Evolutionary conservation across 495 filamentous ascomycete genomes (phyloP).

Genomic region (Tuber brumale): DNA sequence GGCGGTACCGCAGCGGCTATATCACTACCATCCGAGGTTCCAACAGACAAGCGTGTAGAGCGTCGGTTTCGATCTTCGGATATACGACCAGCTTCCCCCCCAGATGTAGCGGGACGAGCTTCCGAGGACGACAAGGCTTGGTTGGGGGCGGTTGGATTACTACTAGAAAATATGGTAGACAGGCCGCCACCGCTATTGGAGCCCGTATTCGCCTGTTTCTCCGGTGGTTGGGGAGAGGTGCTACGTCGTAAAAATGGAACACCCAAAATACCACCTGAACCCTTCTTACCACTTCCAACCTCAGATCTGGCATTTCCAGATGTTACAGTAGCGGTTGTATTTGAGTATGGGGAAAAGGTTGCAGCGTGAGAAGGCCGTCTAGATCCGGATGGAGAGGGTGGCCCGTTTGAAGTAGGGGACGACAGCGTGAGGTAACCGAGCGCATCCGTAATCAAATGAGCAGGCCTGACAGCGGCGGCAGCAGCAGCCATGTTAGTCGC

Average conservation of each 20-base stretch:
- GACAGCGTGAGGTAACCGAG: slow-evolving; percentile 4
- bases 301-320: slow-evolving; percentile 19
- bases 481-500: slow-evolving; percentile 11
- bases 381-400: slow-evolving; percentile 20
- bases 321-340: slow-evolving; percentile 12
- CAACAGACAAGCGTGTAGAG: slow-evolving; percentile 30
- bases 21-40: slow-evolving; percentile 38
- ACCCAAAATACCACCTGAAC: slow-evolving; percentile 27
- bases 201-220: slow-evolving; percentile 7
- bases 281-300: slow-evolving; percentile 13
- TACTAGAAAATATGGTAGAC: slow-evolving; percentile 11
- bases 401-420: slow-evolving; percentile 11
- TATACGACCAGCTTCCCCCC: slow-evolving; percentile 28
- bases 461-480: neutral
- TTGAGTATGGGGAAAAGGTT: slow-evolving; percentile 22
- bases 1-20: slow-evolving; percentile 7
- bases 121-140: slow-evolving; percentile 11
- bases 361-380: slow-evolving; percentile 28
- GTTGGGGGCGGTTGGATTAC: slow-evolving; percentile 16
- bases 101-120: slow-evolving; percentile 34
- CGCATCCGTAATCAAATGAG: slow-evolving; percentile 27
- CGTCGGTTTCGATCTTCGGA: slow-evolving; percentile 36
- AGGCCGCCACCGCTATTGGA: slow-evolving; percentile 10
- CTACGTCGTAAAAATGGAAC: slow-evolving; percentile 32
- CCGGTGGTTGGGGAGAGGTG: slow-evolving; percentile 31